A percentile compares a stretch with the other conserved stretches of the same genome.
These are phyloP conservation scores for Colletotrichum musicola DNA, from an alignment of 2,329 filamentous ascomycete genomes.

Conservation along the genomic window DNA sequence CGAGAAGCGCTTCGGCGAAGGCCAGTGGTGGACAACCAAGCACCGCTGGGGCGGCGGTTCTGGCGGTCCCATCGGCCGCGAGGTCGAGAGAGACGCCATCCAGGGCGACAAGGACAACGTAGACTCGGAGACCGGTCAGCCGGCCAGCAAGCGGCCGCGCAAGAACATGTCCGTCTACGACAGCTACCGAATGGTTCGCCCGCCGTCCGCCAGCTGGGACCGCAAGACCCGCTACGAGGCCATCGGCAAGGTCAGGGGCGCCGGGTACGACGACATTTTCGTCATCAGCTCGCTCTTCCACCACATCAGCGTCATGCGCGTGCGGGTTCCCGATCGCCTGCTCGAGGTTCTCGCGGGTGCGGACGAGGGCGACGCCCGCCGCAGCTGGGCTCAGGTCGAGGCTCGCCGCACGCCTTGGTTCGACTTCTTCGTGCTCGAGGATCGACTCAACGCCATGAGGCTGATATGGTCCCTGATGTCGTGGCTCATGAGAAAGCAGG, in stretches of 20 bases:
- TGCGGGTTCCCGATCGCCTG: conserved; percentile 68
- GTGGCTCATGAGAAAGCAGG: conserved; percentile 67
- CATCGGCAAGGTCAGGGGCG: conserved; percentile 64
- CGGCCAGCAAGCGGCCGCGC: conserved; percentile 61
- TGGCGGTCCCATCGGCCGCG: conserved; percentile 73
- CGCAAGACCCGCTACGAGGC: conserved; percentile 68
- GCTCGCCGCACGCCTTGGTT: conserved; percentile 72
- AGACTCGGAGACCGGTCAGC: conserved; percentile 41
- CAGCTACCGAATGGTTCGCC: conserved; percentile 72
- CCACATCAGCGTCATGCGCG: conserved; percentile 69
- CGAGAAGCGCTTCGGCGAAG: conserved; percentile 69
- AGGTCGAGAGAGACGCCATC: conserved; percentile 63
- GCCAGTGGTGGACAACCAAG: conserved; percentile 71
- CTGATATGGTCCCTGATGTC: conserved; percentile 71
- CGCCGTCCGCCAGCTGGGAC: conserved; percentile 71
- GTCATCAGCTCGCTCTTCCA: conserved; percentile 73
- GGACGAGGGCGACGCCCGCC: conserved; percentile 48
- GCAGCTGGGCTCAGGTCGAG: conserved; percentile 65
- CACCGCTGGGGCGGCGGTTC: conserved; percentile 73
- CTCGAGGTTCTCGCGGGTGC: conserved; percentile 66
- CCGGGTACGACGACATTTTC: conserved; percentile 71
- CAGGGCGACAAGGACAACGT: conserved; percentile 61
- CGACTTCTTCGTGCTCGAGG: conserved; percentile 67
- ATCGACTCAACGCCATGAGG: conserved; percentile 69
- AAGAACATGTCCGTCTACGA: conserved; percentile 72